Base-by-base conservation (phyloP, 2,329 filamentous ascomycete genomes). In the Didymella lethalis region DNA sequence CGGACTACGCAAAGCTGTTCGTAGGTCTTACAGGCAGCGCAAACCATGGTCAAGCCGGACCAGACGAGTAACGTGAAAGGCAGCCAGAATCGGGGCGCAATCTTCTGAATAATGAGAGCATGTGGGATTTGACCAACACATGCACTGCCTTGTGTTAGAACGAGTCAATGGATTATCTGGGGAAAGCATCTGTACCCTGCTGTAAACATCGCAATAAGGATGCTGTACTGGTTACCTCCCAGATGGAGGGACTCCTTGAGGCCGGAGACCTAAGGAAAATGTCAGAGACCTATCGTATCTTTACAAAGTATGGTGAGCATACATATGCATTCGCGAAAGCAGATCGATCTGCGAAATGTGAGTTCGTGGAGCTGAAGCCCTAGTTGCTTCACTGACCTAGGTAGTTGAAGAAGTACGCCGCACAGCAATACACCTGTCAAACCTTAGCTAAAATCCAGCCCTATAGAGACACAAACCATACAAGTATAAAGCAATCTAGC, bases 371-470 rank as follows among this genome's bases (percentile, higher is more conserved):
- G 14, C 28, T 3, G 2, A 26, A 18, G 20, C n/a, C 20, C 10
- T 28, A n/a, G 7, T 28, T 20, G 31, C 25, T 25, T 18, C 36
- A 49, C 63, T 36, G 14, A 65, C 70, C 70, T 20, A 73, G 55
- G 46, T 73, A 73, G 20, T 73, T 73, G 63, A 73, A 72, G n/a
- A 72, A 73, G 52, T 72, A 73, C 16, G 67, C 69, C 25, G 69
- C 64, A 48, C 70, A 73, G 44, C 68, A 73, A 48, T 73, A 73
- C 23, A 71, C 62, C 66, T 69, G 41, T 12, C n/a, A 31, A 3
- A 14, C 2, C 16, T 63, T 47, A 61, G 47, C 4, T 38, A 5
- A 28, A 2, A 11, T 16, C 28, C 20, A 28, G 26, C 36, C 25
- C 29, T 46, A 18, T 14, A 55, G 8, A 18, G 25, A 20, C 11